These are phyloP conservation scores for Astraeus odoratus DNA, from an alignment of 768 basidiomycete genomes.

Conservation along the genomic window DNA sequence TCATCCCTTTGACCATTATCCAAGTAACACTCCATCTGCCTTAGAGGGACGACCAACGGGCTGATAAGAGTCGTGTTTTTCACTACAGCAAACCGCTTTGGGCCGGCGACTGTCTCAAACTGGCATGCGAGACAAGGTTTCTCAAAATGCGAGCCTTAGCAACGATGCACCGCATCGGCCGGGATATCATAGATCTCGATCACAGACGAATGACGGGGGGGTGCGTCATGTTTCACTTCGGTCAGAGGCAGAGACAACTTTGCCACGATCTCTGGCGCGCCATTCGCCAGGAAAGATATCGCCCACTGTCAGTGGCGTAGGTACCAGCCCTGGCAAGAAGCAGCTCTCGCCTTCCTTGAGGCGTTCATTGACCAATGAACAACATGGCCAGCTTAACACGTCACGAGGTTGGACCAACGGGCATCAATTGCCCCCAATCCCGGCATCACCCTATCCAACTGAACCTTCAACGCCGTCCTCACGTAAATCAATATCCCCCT, in stretches of 20 bases:
- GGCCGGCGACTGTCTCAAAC: slow-evolving; percentile 63
- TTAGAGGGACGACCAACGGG: not conserved
- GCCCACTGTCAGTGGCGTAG: slow-evolving; percentile 9
- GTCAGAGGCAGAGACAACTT: slow-evolving; percentile 20
- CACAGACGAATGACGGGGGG: slow-evolving; percentile 32
- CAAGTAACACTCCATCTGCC: slow-evolving; percentile 46
- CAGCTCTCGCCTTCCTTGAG: slow-evolving; percentile 21
- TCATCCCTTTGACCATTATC: slow-evolving; percentile 85
- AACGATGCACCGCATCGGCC: slow-evolving; percentile 21
- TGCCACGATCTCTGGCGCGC: slow-evolving; percentile 25
- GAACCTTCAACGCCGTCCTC: slow-evolving; percentile 56
- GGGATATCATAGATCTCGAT: slow-evolving; percentile 31
- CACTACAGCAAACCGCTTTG: slow-evolving; percentile 57
- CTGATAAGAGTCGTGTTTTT: slow-evolving; percentile 7
- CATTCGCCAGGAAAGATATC: slow-evolving; percentile 27
- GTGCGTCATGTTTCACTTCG: slow-evolving; percentile 25
- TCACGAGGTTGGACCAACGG: slow-evolving; percentile 30
- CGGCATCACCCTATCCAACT: slow-evolving; percentile 60
- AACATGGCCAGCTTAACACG: slow-evolving; percentile 19
- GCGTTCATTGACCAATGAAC: slow-evolving; percentile 28
- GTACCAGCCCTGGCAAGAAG: slow-evolving; percentile 20
- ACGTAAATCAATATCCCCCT: slow-evolving; percentile 33
- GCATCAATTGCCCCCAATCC: slow-evolving; percentile 54
- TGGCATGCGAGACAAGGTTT: slow-evolving; percentile 25
- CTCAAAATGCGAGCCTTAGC: slow-evolving; percentile 14